A percentile compares a stretch with the other conserved stretches of the same genome.
Evolutionary conservation across 176 grass and related monocot species (phyloP).

Genomic region (Hyparrhenia diplandra): DNA sequence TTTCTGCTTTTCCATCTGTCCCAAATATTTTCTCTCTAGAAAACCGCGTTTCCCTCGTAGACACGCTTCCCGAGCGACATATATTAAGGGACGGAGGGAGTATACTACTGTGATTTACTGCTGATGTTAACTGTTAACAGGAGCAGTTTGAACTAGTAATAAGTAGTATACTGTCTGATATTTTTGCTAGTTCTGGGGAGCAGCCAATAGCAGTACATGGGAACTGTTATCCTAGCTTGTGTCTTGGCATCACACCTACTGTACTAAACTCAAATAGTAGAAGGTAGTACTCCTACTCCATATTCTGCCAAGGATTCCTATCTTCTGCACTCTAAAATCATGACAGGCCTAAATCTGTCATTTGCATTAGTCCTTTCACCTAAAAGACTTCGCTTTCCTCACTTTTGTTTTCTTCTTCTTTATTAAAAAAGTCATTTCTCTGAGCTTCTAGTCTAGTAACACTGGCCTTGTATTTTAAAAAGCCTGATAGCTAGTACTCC

Average conservation of each 20-base stretch:
- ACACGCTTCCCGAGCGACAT: too few species aligned
- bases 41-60: too few species aligned
- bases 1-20: too few species aligned
- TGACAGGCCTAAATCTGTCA: neutral
- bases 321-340: neutral
- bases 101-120: neutral
- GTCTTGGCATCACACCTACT: neutral
- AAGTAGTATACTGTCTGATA: too few species aligned
- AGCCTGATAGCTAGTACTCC: neutral
- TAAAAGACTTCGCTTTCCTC: neutral
- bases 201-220: slow-evolving; percentile 17
- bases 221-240: neutral
- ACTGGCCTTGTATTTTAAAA: neutral
- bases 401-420: slow-evolving; percentile 2
- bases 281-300: too few species aligned
- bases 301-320: neutral
- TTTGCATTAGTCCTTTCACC: neutral
- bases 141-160: too few species aligned
- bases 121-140: too few species aligned
- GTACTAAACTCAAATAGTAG: neutral
- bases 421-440: neutral
- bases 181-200: slow-evolving; percentile 7
- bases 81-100: too few species aligned
- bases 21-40: too few species aligned
- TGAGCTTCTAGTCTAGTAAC: slow-evolving; percentile 2